These are phyloP conservation scores for Helianthus tuberosus DNA, from an alignment of 129 eudicot genomes.

Conservation along the genomic window DNA sequence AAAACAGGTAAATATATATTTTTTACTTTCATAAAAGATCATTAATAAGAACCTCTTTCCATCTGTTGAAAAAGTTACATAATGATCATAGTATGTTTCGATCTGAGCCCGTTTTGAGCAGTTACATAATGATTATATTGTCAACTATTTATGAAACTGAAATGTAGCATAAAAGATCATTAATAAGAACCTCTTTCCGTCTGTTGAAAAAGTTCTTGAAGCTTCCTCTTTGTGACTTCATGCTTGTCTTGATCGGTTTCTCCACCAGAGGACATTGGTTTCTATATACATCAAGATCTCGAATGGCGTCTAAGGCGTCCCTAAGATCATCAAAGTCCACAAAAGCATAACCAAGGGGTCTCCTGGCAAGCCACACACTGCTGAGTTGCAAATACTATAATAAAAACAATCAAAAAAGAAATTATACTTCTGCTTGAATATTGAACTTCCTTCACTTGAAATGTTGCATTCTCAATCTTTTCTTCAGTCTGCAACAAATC, in stretches of 20 bases:
- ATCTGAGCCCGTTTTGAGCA: no score
- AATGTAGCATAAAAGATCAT: not conserved
- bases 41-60: no score
- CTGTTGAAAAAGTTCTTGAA: conserved; percentile 94
- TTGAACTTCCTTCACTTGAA: conserved; percentile 94
- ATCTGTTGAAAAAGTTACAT: no score
- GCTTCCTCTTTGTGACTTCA: conserved; percentile 84
- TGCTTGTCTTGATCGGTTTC: conserved; percentile 47
- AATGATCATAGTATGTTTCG: no score
- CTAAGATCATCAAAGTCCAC: no score
- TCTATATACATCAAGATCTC: conserved; percentile 32
- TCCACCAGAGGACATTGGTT: conserved; percentile 36
- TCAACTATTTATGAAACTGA: not conserved
- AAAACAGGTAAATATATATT: no score
- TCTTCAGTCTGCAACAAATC: conserved; percentile 84
- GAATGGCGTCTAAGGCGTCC: no score
- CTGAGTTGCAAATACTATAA: no score
- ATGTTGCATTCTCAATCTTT: conserved; percentile 88
- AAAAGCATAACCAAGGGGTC: no score
- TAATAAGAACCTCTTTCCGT: conserved; percentile 72
- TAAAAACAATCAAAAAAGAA: not conserved
- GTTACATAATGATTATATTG: not conserved
- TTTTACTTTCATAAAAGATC: no score
- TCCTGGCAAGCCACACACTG: no score
- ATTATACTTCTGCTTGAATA: conserved; percentile 94